Percentiles rank a stretch among this genome's conserved stretches.
Conservation (phyloP, 2,329 filamentous ascomycete genomes). For the Periglandula ipomoeae region DNA sequence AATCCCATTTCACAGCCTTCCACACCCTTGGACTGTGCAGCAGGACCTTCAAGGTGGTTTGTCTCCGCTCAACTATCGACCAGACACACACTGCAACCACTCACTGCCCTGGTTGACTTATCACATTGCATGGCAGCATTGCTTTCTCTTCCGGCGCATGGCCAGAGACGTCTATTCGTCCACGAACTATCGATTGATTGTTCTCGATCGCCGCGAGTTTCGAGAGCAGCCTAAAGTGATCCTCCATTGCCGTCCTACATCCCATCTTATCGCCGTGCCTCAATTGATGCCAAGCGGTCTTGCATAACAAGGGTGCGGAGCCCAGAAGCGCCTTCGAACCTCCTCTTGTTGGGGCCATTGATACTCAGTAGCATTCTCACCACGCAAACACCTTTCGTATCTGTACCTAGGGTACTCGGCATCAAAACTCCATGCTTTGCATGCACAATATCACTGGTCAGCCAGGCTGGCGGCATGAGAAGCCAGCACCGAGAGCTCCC, state of each 20-base stretch:
- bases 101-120: not conserved
- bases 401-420: too few species aligned
- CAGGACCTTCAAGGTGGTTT: too few species aligned
- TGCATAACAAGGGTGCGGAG: too few species aligned
- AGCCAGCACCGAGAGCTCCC: too few species aligned
- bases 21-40: not conserved
- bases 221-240: not conserved
- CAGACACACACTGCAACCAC: not conserved
- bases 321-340: too few species aligned
- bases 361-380: too few species aligned
- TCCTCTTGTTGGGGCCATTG: too few species aligned
- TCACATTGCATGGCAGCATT: not conserved
- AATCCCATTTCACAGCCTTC: not conserved
- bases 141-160: not conserved
- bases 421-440: too few species aligned
- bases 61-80: not conserved
- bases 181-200: not conserved
- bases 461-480: slow-evolving; percentile 1
- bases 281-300: not conserved
- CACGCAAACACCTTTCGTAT: too few species aligned
- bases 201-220: not conserved
- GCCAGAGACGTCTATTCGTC: not conserved
- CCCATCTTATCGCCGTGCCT: not conserved
- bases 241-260: not conserved
- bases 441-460: not conserved